phyloP scores from a whole-genome alignment of 1,284 basidiomycete genomes.

The Quambalaria eucalypti region DNA sequence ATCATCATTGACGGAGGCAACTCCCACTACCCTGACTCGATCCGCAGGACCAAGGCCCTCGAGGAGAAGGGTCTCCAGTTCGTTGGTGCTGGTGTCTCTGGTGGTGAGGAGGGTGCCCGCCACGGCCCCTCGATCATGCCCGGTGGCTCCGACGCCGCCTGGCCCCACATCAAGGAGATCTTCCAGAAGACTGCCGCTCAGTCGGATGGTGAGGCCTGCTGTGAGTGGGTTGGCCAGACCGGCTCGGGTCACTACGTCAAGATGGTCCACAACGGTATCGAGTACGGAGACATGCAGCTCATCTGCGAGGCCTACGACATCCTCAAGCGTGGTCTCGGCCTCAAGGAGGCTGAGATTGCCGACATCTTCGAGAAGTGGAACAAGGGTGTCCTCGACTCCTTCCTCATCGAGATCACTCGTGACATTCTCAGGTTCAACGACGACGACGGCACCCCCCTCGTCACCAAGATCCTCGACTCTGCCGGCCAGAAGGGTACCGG shows the following conservation, averaged over 20 bases:
- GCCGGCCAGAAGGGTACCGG: slow-evolving; percentile 99
- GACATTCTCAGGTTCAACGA: slow-evolving; percentile 59
- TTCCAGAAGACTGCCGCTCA: slow-evolving; percentile 98
- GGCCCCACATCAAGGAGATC: slow-evolving; percentile 94
- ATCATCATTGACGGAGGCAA: slow-evolving; percentile 99
- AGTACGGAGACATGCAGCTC: slow-evolving; percentile 98
- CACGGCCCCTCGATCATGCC: slow-evolving; percentile 98
- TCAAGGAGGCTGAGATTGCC: slow-evolving; percentile 49
- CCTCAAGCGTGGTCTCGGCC: slow-evolving; percentile 86
- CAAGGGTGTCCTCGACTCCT: slow-evolving; percentile 96
- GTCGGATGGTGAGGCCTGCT: slow-evolving; percentile 90
- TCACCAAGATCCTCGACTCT: slow-evolving; percentile 72
- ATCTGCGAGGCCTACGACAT: slow-evolving; percentile 81
- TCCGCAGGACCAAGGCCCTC: slow-evolving; percentile 84
- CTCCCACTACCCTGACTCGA: slow-evolving; percentile 97
- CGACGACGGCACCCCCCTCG: slow-evolving; percentile 79
- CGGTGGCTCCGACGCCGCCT: slow-evolving; percentile 85
- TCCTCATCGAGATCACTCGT: slow-evolving; percentile 81
- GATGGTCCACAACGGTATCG: slow-evolving; percentile 94
- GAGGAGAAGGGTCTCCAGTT: slow-evolving; percentile 90
- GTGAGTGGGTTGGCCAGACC: slow-evolving; percentile 97
- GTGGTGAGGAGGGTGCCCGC: slow-evolving; percentile 98
- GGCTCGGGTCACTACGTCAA: slow-evolving; percentile 93
- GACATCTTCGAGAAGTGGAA: slow-evolving; percentile 64
- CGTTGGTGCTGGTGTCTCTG: slow-evolving; percentile 97